These are phyloP conservation scores for Suillus americanus DNA, from an alignment of 768 basidiomycete species.

Conservation along the genomic window DNA sequence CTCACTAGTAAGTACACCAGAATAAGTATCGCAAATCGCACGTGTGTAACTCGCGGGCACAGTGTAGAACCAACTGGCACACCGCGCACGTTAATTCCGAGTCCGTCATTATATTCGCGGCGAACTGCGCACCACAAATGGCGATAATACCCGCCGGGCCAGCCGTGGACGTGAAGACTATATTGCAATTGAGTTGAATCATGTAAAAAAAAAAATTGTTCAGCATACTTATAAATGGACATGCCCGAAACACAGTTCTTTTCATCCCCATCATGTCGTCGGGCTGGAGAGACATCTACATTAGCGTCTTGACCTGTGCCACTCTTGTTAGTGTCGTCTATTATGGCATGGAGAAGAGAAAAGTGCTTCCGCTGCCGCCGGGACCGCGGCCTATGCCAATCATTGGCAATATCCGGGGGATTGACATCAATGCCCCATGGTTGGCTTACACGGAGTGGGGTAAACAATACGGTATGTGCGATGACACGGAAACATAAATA, in stretches of 20 bases:
- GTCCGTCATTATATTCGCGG: not conserved
- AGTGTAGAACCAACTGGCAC: not conserved
- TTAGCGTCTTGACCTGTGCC: slow-evolving; percentile 13
- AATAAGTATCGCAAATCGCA: not conserved
- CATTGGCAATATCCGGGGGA: slow-evolving; percentile 19
- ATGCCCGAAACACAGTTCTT: not conserved
- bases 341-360: slow-evolving; percentile 9
- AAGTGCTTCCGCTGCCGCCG: slow-evolving; percentile 16
- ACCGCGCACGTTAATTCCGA: too few species aligned
- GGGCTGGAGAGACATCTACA: slow-evolving; percentile 14
- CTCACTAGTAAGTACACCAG: too few species aligned
- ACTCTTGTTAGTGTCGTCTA: slow-evolving; percentile 8
- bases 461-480: slow-evolving; percentile 14
- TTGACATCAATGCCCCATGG: slow-evolving; percentile 16
- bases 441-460: slow-evolving; percentile 21
- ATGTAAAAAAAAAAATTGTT: too few species aligned
- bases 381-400: slow-evolving; percentile 21
- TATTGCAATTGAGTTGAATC: not conserved
- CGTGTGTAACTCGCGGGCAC: not conserved
- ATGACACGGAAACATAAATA: not conserved
- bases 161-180: not conserved
- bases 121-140: not conserved
- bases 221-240: not conserved
- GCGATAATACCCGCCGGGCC: too few species aligned
- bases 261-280: not conserved